Conservation (phyloP, 495 filamentous ascomycete species). For the Talaromyces stipitatus region DNA sequence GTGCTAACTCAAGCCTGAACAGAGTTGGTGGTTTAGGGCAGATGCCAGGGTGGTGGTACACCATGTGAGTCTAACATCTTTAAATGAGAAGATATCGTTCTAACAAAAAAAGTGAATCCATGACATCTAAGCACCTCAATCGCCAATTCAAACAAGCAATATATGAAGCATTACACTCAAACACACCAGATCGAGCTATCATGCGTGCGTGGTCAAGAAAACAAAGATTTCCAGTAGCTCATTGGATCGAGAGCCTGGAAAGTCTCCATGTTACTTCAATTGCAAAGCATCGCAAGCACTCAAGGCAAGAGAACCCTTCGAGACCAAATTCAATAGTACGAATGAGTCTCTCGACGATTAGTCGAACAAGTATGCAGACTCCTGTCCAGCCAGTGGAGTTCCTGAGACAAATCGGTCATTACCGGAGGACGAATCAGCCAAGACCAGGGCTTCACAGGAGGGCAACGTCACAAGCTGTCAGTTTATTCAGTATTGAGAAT, state of each 20-base stretch:
- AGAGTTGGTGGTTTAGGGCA: conserved; percentile 51
- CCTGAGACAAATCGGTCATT: not conserved
- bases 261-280: conserved; percentile 39
- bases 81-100: not conserved
- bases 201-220: conserved; percentile 61
- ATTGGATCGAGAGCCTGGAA: conserved; percentile 49
- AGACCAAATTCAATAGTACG: not conserved
- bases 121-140: conserved; percentile 51
- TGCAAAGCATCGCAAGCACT: conserved; percentile 34
- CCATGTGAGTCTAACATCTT: conserved; percentile 27
- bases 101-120: conserved; percentile 34
- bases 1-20: not conserved
- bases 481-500: not conserved
- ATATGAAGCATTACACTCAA: conserved; percentile 49
- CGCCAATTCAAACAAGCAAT: conserved; percentile 58
- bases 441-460: not conserved
- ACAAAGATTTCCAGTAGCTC: conserved; percentile 59
- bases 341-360: conserved; percentile 1
- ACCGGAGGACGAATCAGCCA: not conserved
- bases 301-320: conserved; percentile 40
- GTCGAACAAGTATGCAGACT: not conserved
- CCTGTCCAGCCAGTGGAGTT: not conserved
- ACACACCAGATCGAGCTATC: conserved; percentile 37
- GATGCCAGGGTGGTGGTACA: conserved; percentile 69
- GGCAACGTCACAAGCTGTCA: not conserved